Percentiles rank a stretch among this genome's conserved stretches.
Conservation (phyloP, 805 yeast genomes). For the Lipomyces chichibuensis region DNA sequence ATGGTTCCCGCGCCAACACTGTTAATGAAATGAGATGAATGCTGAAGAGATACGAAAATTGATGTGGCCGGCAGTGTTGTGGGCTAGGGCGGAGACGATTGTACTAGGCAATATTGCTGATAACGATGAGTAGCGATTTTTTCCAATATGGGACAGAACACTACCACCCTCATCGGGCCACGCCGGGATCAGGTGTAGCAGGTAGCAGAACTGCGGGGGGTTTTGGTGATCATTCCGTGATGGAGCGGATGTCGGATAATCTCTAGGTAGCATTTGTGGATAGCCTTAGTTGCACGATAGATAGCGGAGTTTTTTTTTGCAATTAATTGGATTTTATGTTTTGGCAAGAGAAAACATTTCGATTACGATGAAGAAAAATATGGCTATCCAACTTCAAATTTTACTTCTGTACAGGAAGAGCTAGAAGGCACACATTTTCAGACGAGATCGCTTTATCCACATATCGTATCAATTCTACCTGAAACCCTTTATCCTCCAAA, state of each 20-base stretch:
- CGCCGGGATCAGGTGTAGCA: no score
- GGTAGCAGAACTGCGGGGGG: no score
- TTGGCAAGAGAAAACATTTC: background rate
- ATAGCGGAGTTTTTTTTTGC: background rate
- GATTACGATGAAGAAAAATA: background rate
- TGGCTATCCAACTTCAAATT: background rate
- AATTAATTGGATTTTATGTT: no score
- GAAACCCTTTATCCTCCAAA: conserved; percentile 41
- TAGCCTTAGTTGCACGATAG: background rate
- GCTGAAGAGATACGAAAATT: background rate
- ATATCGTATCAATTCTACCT: conserved; percentile 61
- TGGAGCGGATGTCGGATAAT: no score
- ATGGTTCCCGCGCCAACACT: background rate
- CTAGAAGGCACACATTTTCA: conserved; percentile 66
- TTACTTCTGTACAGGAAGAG: conserved; percentile 6
- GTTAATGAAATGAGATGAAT: background rate
- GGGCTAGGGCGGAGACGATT: no score
- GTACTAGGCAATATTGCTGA: no score
- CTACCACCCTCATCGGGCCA: no score
- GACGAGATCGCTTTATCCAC: conserved; percentile 60
- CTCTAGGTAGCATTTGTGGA: no score
- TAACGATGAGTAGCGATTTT: no score
- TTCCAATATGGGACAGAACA: no score
- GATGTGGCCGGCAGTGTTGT: background rate
- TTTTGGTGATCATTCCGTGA: no score